Evolutionary conservation across 768 basidiomycete species (phyloP), one percentile per base, ranked within the genome.

Genomic region (Crassisporium funariophilum): DNA sequence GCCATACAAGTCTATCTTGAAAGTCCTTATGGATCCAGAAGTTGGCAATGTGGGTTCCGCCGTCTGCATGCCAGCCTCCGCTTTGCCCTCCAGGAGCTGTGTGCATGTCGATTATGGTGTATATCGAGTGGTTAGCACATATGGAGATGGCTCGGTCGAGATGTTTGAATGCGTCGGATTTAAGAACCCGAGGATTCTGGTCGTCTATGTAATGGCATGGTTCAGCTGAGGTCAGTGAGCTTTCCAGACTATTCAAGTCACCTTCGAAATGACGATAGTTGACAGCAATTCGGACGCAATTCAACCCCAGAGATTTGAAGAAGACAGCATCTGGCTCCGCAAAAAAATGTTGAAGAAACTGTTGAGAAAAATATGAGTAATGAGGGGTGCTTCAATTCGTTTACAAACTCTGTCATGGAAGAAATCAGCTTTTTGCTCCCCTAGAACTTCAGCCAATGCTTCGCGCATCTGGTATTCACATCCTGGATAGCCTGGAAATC

Each of bases 311-410:
- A 33, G 77, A 82, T 55, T 82, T 83, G 73, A 86, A 91, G 69
- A 87, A 88, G 48, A 68, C 63, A 17, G 87, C 87, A 58, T 91
- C 90, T 22, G 74, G 72, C 16, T 87, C 86, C 42, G 71, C 74
- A 74, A 91, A 92, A 71, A 91, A 91, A 61, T 89, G 81, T 57
- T 91, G 84, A 10, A 91, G 71, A 64, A 91, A 88, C 86, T 89
- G 29, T 20, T 13, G 9, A 19, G 11, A 1, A 17, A 8, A 37
- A 36, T 11, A 33, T 36, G 13, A 15, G 27, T 11, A 12, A 19
- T 27, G 33, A 36, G 9, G 9, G 11, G 17, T 15, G 33, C 36
- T 11, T 31, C 16, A 37, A 8, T 39, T 9, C 2, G 10, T 29
- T 1, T 44, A 49, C 69, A 17, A 51, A 83, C 88, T 72, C 82